Conservation (phyloP, 2,329 filamentous ascomycete genomes). For the Rhinocladiella similis region DNA sequence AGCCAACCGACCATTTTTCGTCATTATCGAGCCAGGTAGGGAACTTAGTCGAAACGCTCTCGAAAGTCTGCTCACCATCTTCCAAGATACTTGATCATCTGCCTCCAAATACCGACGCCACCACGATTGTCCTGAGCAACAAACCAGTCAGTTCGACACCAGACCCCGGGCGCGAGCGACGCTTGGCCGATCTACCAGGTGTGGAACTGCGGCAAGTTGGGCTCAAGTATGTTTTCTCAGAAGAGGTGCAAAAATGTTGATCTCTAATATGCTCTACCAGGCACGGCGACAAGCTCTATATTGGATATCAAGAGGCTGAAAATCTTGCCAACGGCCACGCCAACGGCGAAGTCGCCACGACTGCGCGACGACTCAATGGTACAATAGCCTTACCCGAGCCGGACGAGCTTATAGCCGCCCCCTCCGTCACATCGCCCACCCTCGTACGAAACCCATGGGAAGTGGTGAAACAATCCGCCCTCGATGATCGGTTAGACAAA, state of each 20-base stretch:
- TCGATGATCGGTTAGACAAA: conserved; percentile 85
- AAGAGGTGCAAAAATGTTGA: conserved; percentile 8
- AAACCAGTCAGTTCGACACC: conserved; percentile 55
- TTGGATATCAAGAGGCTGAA: conserved; percentile 70
- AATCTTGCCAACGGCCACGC: conserved; percentile 52
- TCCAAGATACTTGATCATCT: conserved; percentile 58
- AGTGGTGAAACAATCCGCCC: conserved; percentile 77
- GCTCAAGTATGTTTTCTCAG: conserved; percentile 47
- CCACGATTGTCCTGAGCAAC: conserved; percentile 60
- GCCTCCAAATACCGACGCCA: conserved; percentile 55
- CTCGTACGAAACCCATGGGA: conserved; percentile 91
- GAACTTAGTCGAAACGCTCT: not conserved
- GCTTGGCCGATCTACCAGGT: conserved; percentile 52
- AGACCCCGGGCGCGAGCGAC: conserved; percentile 52
- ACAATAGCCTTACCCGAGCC: conserved; percentile 51
- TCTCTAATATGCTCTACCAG: conserved; percentile 47
- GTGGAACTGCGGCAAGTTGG: conserved; percentile 59
- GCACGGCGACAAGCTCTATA: conserved; percentile 88
- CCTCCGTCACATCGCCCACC: conserved; percentile 30
- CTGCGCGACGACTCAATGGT: conserved; percentile 73
- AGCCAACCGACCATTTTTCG: conserved; percentile 70
- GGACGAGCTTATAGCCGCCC: conserved; percentile 43
- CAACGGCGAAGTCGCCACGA: conserved; percentile 22
- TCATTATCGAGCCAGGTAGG: conserved; percentile 51
- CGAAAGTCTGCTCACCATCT: not conserved